Evolutionary conservation across 208 protist genomes (phyloP), one percentile per base, ranked within the genome.

Genomic region (Wallacemonas sp.): DNA sequence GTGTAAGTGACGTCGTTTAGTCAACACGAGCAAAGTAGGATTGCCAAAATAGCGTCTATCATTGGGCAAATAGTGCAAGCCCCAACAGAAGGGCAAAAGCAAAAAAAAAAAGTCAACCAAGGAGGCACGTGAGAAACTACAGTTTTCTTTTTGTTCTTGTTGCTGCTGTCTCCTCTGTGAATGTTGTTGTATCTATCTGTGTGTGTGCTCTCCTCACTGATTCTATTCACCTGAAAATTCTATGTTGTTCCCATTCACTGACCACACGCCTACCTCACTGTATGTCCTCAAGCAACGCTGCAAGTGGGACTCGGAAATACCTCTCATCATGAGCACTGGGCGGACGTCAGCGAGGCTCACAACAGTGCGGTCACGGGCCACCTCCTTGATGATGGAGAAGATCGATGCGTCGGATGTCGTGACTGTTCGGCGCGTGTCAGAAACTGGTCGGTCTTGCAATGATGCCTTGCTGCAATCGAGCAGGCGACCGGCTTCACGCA

Each of bases 401-500:
- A 95, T 91, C 34, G 80, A 77, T 26, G 85, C 88, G 58, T 92
- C 85, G 2, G 88, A 92, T 36, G 85, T 92, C 39, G 85, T 90
- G 16, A 92, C 73, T 24, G 47, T 61, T 12, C 85, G 74, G 26
- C 79, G 71, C 11, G 48, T 69, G 67, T 82, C 80, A 36, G 76
- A 72, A 2, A 71, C 69, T 1, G 80, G 78, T 36, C 76, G 41
- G 55, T 90, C 81, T 48, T 94, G 82, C 9, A 95, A 72, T 23
- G 85, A 92, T 17, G 86, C 86, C 65, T 95, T 95, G 80, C 84
- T 91, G 58, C 87, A 93, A 56, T 96, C 87, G 16, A 98, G 64
- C 24, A 98, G 74, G 21, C 89, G 57, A 9, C 85, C 81, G 33
- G 96, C 96, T 66, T 98, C 92, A 16, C 83, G 75, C n/a, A 98